A percentile compares a stretch with the other conserved stretches of the same genome.
These are phyloP conservation scores for Saccharomyces uvarum DNA, from an alignment of 1,139 yeast species.

Conservation along the genomic window DNA sequence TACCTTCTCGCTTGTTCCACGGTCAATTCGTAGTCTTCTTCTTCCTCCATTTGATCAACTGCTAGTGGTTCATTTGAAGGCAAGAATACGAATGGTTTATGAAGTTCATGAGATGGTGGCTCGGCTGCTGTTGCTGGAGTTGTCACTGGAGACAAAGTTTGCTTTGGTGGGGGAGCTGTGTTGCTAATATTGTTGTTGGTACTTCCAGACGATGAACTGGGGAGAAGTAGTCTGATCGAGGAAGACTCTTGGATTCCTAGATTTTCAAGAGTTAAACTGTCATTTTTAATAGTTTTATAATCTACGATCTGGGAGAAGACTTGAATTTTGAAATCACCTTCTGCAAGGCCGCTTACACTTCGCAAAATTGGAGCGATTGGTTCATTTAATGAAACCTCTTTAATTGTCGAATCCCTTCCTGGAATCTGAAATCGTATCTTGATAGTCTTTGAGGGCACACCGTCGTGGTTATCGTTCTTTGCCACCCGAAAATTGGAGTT, in stretches of 20 bases:
- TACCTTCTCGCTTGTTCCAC: constrained; percentile 48
- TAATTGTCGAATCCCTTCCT: constrained; percentile 14
- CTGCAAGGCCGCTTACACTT: constrained; percentile 2
- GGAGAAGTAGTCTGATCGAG: constrained; percentile 10
- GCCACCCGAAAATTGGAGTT: background rate
- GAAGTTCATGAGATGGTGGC: constrained; percentile 5
- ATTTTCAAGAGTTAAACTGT: constrained; percentile 13
- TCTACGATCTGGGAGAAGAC: constrained; percentile 16
- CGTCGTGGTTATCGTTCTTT: background rate
- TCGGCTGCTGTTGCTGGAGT: background rate
- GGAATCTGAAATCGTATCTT: constrained; percentile 22
- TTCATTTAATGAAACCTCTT: constrained; percentile 7
- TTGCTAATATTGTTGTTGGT: background rate
- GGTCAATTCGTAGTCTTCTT: constrained; percentile 40
- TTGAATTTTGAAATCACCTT: constrained; percentile 13
- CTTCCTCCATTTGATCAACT: constrained; percentile 12
- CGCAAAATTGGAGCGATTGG: constrained; percentile 10
- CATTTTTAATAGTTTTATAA: constrained; percentile 10
- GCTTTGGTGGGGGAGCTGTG: background rate
- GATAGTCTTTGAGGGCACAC: constrained; percentile 5
- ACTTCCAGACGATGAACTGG: background rate
- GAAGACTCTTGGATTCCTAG: constrained; percentile 22
- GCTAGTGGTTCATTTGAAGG: constrained; percentile 13
- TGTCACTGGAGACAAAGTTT: background rate
- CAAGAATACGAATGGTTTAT: constrained; percentile 11